Evolutionary conservation across 2,329 filamentous ascomycete species (phyloP).

Genomic region (Calonectria naviculata): DNA sequence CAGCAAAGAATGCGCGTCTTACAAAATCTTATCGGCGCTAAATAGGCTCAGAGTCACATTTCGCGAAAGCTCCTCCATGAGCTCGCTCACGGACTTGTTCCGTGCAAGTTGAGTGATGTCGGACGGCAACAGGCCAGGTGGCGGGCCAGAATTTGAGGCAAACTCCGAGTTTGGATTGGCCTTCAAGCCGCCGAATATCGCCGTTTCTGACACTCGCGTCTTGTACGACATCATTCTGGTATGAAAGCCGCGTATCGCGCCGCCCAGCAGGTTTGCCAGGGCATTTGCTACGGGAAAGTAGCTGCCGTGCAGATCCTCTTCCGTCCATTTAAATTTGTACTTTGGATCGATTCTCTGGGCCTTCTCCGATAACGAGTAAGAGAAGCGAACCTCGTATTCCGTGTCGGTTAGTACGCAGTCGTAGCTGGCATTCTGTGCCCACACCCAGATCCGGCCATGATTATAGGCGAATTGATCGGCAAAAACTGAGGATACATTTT

Average conservation of each 20-base stretch:
- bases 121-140: not conserved
- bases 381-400: not conserved
- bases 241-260: not conserved
- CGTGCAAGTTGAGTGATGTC: not conserved
- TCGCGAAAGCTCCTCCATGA: not conserved
- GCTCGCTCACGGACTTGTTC: not conserved
- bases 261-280: not conserved
- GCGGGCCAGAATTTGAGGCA: not conserved
- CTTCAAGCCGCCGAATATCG: not conserved
- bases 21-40: not conserved
- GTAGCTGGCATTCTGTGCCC: not conserved
- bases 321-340: not conserved
- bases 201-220: not conserved
- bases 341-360: not conserved
- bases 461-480: not conserved
- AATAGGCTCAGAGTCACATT: not conserved
- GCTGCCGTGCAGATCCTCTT: not conserved
- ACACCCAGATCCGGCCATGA: not conserved
- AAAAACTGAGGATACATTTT: not conserved
- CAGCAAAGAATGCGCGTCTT: not conserved
- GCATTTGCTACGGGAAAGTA: not conserved
- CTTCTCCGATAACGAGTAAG: not conserved
- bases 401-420: constrained; percentile 4
- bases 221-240: not conserved
- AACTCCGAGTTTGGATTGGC: not conserved